Percentiles rank a stretch among this genome's conserved stretches.
These are phyloP conservation scores for Cairneyella variabilis DNA, from an alignment of 495 filamentous ascomycete genomes.

Conservation along the genomic window DNA sequence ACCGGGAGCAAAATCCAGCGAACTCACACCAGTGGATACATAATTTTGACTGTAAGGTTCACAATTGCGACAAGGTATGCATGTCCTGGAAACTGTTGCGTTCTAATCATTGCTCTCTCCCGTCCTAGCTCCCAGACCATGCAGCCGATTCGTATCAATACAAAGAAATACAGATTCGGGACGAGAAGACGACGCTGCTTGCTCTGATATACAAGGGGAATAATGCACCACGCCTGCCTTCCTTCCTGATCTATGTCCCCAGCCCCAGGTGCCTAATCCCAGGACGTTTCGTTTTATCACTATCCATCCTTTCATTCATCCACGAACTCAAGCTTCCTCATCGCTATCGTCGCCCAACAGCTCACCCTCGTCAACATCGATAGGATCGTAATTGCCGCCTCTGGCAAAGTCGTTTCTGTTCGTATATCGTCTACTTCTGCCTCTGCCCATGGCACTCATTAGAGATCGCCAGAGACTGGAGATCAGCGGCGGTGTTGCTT, in stretches of 20 bases:
- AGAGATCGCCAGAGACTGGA: constrained; percentile 63
- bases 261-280: too few species aligned
- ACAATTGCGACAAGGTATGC: too few species aligned
- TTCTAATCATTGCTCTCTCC: too few species aligned
- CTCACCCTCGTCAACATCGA: constrained; percentile 91
- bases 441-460: constrained; percentile 44
- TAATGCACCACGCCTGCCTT: not conserved
- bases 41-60: too few species aligned
- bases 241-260: not conserved
- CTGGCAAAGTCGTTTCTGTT: constrained; percentile 81
- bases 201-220: constrained; percentile 1
- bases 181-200: too few species aligned
- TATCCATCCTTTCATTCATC: not conserved
- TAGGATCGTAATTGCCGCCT: constrained; percentile 78
- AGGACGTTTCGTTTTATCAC: not conserved
- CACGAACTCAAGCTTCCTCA: constrained; percentile 57
- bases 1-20: too few species aligned
- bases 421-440: constrained; percentile 62
- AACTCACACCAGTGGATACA: too few species aligned
- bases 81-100: too few species aligned
- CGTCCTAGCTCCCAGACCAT: too few species aligned
- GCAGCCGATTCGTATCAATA: too few species aligned
- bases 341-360: constrained; percentile 89
- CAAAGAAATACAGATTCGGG: too few species aligned
- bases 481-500: constrained; percentile 68